phyloP scores from a whole-genome alignment of 306 rosid species.

The Castanea crenata region DNA sequence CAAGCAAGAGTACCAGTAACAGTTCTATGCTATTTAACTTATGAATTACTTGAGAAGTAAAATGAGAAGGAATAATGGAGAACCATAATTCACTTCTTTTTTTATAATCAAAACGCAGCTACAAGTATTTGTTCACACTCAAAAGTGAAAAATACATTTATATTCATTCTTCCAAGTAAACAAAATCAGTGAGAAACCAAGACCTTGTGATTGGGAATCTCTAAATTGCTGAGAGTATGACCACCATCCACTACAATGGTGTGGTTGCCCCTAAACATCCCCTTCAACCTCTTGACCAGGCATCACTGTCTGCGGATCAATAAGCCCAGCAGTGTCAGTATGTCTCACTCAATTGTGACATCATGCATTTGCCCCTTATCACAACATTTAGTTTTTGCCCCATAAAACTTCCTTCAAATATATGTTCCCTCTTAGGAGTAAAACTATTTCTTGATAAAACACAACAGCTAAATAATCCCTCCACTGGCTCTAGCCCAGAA shows the following conservation, averaged over 20 bases:
- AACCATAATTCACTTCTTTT: neutral
- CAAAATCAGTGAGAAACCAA: too few relatives aligned
- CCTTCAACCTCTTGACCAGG: slow-evolving; percentile 68
- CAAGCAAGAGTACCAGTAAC: neutral
- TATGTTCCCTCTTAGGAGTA: slow-evolving; percentile 69
- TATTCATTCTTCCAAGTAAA: too few relatives aligned
- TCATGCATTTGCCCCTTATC: slow-evolving; percentile 64
- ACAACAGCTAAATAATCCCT: slow-evolving; percentile 56
- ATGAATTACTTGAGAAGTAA: neutral
- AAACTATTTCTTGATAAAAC: slow-evolving; percentile 49
- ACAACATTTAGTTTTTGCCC: slow-evolving; percentile 64
- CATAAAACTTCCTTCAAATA: slow-evolving; percentile 59
- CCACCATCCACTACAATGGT: slow-evolving; percentile 78
- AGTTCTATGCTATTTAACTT: neutral
- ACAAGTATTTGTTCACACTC: slow-evolving; percentile 18
- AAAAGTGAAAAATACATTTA: neutral
- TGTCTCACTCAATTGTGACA: slow-evolving; percentile 57
- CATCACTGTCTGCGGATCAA: slow-evolving; percentile 67
- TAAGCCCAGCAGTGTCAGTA: slow-evolving; percentile 49
- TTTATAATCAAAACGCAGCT: slow-evolving; percentile 21
- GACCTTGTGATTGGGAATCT: slow-evolving; percentile 32
- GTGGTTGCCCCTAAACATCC: slow-evolving; percentile 85
- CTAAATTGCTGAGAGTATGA: slow-evolving; percentile 51
- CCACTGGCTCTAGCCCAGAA: slow-evolving; percentile 73
- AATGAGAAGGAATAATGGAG: neutral